Conservation (phyloP, 345 rosid genomes). For the Eucalyptus marginata region DNA sequence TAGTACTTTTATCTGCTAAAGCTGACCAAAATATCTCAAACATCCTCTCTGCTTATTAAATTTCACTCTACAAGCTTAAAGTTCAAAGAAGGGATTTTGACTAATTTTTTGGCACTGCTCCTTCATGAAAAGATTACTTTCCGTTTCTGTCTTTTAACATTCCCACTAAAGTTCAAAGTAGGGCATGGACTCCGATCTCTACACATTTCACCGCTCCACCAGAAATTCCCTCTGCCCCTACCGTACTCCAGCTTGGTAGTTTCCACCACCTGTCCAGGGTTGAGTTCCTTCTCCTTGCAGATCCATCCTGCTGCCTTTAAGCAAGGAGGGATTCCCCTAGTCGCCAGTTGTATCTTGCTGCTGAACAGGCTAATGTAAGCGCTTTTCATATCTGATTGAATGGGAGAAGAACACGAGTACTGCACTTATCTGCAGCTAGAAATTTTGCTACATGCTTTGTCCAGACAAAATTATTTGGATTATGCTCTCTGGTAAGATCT, state of each 20-base stretch:
- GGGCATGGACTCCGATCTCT: neutral
- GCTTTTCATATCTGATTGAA: neutral
- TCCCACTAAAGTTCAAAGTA: neutral
- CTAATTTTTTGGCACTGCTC: neutral
- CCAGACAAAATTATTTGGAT: neutral
- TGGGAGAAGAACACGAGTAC: neutral
- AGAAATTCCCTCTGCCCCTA: too few relatives aligned
- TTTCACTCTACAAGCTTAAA: neutral
- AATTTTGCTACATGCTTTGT: neutral
- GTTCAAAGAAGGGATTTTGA: neutral
- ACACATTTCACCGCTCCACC: rapidly evolving
- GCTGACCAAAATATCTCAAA: neutral
- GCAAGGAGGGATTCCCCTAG: conserved; percentile 70
- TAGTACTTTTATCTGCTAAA: neutral
- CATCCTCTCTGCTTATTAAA: neutral
- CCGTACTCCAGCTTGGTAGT: too few relatives aligned
- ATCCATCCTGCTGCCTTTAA: conserved; percentile 82
- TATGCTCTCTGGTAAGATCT: neutral
- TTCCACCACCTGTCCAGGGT: too few relatives aligned
- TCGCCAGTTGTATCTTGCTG: conserved; percentile 74
- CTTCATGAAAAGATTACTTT: neutral
- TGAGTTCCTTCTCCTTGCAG: conserved; percentile 6
- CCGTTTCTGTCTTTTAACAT: neutral
- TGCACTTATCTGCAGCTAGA: neutral
- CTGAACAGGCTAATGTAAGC: conserved; percentile 73